phyloP scores from a whole-genome alignment of 257 asterid genomes.

The Solanum infundibuliforme region DNA sequence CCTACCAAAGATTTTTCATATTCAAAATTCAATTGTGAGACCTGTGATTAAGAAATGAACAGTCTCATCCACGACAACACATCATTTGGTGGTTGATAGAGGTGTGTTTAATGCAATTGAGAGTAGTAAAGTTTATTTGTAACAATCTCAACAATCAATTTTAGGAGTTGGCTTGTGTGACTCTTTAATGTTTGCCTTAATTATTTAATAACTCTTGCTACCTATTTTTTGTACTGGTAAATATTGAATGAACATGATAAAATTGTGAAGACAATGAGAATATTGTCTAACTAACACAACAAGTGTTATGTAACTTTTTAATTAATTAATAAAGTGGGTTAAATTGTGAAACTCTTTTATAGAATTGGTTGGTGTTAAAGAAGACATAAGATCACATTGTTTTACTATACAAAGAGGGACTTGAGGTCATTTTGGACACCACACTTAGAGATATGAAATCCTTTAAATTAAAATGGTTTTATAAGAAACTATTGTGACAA shows the following conservation, averaged over 20 bases:
- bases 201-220: neutral
- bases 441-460: neutral
- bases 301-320: neutral
- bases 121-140: neutral
- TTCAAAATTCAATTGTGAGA: too few relatives aligned
- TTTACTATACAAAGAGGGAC: neutral
- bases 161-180: neutral
- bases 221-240: neutral
- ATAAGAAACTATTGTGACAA: neutral
- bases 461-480: too few relatives aligned
- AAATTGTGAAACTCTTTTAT: neutral
- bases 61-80: too few relatives aligned
- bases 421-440: neutral
- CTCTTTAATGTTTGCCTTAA: neutral
- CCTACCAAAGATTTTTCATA: too few relatives aligned
- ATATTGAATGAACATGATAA: neutral
- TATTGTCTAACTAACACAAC: neutral
- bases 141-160: neutral
- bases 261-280: neutral
- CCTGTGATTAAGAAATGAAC: too few relatives aligned
- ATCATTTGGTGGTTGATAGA: neutral
- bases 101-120: neutral
- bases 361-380: neutral
- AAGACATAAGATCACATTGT: neutral
- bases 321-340: neutral